phyloP scores from a whole-genome alignment of 1,139 yeast genomes.

The Ogataea hybrid region DNA sequence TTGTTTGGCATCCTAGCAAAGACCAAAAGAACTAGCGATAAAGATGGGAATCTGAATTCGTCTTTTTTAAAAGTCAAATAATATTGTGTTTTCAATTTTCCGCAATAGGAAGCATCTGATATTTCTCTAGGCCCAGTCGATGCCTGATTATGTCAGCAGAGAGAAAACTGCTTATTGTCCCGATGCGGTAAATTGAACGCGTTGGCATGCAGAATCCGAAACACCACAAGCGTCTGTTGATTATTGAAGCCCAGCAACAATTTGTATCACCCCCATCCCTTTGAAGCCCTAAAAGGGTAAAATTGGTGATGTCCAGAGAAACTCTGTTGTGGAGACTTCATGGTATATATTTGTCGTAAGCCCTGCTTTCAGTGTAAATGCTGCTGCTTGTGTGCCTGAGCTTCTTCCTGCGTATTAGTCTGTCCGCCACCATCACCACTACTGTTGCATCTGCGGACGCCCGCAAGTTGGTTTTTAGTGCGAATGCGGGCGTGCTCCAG shows the following conservation, averaged over 20 bases:
- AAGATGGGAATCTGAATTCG: background rate
- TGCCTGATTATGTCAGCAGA: conserved; percentile 2
- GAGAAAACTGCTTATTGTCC: background rate
- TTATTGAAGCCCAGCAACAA: no score
- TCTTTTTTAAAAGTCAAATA: conserved; percentile 5
- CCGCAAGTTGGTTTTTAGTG: conserved; percentile 30
- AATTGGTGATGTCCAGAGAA: background rate
- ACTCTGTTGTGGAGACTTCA: background rate
- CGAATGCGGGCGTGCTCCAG: conserved; percentile 31
- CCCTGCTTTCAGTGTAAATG: background rate
- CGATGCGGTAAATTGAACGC: background rate
- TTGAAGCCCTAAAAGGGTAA: conserved; percentile 15
- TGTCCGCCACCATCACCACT: conserved; percentile 12
- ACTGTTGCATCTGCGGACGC: conserved; percentile 24
- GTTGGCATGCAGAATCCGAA: background rate
- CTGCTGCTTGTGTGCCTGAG: background rate
- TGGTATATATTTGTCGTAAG: background rate
- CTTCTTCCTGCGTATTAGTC: background rate
- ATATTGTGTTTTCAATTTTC: conserved; percentile 8
- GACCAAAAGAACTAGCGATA: background rate
- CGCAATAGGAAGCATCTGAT: conserved; percentile 4
- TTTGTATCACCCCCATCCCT: conserved; percentile 12
- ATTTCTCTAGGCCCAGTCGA: background rate
- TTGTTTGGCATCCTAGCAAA: conserved; percentile 3
- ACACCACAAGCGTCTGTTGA: background rate